Evolutionary conservation across 1,139 yeast genomes (phyloP).

Genomic region (Lodderomyces metapsilosis): DNA sequence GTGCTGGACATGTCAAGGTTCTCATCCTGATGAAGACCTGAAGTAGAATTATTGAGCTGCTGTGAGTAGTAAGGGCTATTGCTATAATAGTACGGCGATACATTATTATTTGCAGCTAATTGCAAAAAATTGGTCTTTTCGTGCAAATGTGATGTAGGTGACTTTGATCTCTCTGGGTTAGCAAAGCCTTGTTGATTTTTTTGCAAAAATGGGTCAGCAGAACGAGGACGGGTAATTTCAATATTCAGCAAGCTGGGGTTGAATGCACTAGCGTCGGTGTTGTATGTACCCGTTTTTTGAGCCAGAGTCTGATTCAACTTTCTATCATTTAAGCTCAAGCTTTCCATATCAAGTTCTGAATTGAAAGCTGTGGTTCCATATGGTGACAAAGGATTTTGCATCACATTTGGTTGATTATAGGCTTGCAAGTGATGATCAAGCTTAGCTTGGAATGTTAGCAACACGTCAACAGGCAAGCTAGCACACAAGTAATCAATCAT

Average conservation of each 20-base stretch:
- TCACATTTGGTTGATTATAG: conserved; percentile 17
- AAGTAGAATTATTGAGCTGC: neutral
- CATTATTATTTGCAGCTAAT: conserved; percentile 37
- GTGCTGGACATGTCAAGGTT: conserved; percentile 37
- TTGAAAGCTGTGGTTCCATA: conserved; percentile 12
- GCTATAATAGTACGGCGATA: conserved; percentile 8
- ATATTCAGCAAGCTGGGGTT: conserved; percentile 25
- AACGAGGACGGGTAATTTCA: conserved; percentile 39
- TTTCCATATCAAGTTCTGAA: conserved; percentile 26
- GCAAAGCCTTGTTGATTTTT: conserved; percentile 15
- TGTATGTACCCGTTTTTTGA: neutral
- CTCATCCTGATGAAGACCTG: conserved; percentile 18
- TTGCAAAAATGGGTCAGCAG: conserved; percentile 37
- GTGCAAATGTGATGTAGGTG: conserved; percentile 46
- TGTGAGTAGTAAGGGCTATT: conserved; percentile 8
- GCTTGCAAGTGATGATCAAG: conserved; percentile 34
- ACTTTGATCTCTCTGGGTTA: conserved; percentile 36
- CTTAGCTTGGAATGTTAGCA: conserved; percentile 43
- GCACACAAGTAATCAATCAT: conserved; percentile 59
- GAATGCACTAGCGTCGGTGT: neutral
- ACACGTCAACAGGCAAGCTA: conserved; percentile 49
- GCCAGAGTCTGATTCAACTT: conserved; percentile 5
- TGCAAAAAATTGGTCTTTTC: conserved; percentile 48
- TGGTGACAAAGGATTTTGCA: conserved; percentile 12
- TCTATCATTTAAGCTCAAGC: conserved; percentile 24